Base-by-base conservation (phyloP, 2,329 filamentous ascomycete genomes). In the Coniella vitis region DNA sequence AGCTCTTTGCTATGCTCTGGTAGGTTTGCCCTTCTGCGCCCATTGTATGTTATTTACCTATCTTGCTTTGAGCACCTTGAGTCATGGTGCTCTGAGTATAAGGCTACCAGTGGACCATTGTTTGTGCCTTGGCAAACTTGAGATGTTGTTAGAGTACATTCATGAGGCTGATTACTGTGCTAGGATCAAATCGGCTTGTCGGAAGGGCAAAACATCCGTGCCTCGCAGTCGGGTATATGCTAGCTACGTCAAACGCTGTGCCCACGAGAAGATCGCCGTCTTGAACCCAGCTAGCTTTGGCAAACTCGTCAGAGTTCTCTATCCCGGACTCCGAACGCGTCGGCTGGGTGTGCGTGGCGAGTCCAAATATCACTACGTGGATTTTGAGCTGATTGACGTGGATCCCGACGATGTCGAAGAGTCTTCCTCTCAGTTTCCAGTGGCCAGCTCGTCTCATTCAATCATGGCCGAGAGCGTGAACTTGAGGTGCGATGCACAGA, bases 221-320 rank as follows among this genome's bases (percentile, higher is more conserved):
- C 90, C 93, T 7, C 79, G 93, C 59, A 93, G 93, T 56, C 79
- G 91, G 51, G 93, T 98, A 2, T 98, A 97, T 66, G 89, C 90
- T 52, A 90, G 90, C 64, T 98, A 98, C 65, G 93, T 91, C 41
- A 90, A 87, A 21, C 83, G 88, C 55, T 98, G 93, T 66, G 90
- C 88, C 38, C 94, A 86, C 4, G 90, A 97, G 63, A 83, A 90
- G 61, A 94, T 97, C 35, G 94, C 93, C 1, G 90, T 95, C 9
- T 70, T 98, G 49, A 98, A 98, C 62, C 93, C 93, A 37, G 93
- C 93, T 9, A 97, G 91, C 22, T 98, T 98, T 67, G 93, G 93
- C 49, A 98, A 98, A 67, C 79, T 98, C 38, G 93, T 98, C 31
- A 83, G 93, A 29, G 91, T 98, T 35, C 86, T 98, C 45, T 98